These are phyloP conservation scores for Taphrina pruni DNA, from an alignment of 1,139 yeast species.

Conservation along the genomic window DNA sequence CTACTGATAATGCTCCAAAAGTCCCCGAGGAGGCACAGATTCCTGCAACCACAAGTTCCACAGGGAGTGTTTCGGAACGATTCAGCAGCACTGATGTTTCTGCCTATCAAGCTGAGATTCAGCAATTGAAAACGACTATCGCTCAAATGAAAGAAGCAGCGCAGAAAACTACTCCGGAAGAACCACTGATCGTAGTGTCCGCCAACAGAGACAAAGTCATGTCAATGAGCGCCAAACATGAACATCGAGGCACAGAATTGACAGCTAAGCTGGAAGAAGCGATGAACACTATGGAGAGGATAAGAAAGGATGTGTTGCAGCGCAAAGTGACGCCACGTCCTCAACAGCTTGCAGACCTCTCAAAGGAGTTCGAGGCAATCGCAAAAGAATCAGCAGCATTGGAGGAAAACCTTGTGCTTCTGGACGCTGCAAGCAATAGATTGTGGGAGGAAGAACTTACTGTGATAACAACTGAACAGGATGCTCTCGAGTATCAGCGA, in stretches of 20 bases:
- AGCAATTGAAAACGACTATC: slow-evolving; percentile 52
- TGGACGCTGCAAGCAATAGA: slow-evolving; percentile 84
- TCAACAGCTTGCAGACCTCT: slow-evolving; percentile 71
- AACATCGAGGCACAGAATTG: slow-evolving; percentile 49
- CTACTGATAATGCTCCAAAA: background rate
- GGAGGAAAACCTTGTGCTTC: slow-evolving; percentile 67
- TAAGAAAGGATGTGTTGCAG: slow-evolving; percentile 89
- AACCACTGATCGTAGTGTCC: slow-evolving; percentile 2
- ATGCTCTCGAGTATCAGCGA: slow-evolving; percentile 85
- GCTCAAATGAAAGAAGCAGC: background rate
- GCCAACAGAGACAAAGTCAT: slow-evolving; percentile 31
- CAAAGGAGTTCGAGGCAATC: slow-evolving; percentile 69
- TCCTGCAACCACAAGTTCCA: background rate
- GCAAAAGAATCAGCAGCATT: slow-evolving; percentile 60
- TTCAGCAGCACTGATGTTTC: background rate
- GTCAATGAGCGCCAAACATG: slow-evolving; percentile 29
- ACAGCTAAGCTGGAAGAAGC: slow-evolving; percentile 86
- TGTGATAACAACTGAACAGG: slow-evolving; percentile 91
- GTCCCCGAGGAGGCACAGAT: background rate
- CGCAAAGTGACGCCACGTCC: slow-evolving; percentile 84
- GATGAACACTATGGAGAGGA: slow-evolving; percentile 87
- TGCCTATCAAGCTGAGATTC: slow-evolving; percentile 45
- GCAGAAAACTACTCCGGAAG: background rate
- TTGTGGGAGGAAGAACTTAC: slow-evolving; percentile 93
- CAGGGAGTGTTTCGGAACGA: background rate